phyloP scores from a whole-genome alignment of 305 asterid genomes.

The Fraxinus angustifolia region DNA sequence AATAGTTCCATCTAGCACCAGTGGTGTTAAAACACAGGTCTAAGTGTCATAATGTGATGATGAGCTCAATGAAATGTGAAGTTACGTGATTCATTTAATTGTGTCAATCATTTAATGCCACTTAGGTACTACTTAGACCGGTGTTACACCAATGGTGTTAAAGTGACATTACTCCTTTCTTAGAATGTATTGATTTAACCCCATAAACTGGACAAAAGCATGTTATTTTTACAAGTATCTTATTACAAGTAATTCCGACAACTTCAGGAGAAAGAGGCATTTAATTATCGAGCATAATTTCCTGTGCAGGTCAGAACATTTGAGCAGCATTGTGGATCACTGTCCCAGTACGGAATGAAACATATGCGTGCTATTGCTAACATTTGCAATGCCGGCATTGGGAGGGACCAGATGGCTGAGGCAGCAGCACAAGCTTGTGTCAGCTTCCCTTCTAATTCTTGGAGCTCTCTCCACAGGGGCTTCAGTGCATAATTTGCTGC shows the following conservation, averaged over 20 bases:
- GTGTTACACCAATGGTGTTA: too few species aligned
- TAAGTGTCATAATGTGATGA: too few species aligned
- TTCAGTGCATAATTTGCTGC: constrained; percentile 67
- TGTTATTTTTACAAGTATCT: background rate
- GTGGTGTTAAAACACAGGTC: too few species aligned
- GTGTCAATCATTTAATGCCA: too few species aligned
- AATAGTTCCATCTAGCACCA: too few species aligned
- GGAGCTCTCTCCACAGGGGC: constrained; percentile 80
- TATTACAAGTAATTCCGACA: too few species aligned
- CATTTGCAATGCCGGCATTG: constrained; percentile 79
- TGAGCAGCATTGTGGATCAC: constrained; percentile 76
- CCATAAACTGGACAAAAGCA: background rate
- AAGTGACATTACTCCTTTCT: background rate
- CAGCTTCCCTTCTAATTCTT: constrained; percentile 55
- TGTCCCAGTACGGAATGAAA: constrained; percentile 94
- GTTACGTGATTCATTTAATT: too few species aligned
- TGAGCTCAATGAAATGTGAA: too few species aligned
- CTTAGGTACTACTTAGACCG: too few species aligned
- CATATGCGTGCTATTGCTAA: constrained; percentile 91
- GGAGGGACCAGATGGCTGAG: constrained; percentile 65
- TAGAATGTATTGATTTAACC: background rate
- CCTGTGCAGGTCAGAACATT: constrained; percentile 61
- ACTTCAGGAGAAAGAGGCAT: too few species aligned
- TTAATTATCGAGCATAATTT: background rate
- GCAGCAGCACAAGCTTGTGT: constrained; percentile 82